Conservation (phyloP, 2,329 filamentous ascomycete genomes). For the Phialophora chinensis region DNA sequence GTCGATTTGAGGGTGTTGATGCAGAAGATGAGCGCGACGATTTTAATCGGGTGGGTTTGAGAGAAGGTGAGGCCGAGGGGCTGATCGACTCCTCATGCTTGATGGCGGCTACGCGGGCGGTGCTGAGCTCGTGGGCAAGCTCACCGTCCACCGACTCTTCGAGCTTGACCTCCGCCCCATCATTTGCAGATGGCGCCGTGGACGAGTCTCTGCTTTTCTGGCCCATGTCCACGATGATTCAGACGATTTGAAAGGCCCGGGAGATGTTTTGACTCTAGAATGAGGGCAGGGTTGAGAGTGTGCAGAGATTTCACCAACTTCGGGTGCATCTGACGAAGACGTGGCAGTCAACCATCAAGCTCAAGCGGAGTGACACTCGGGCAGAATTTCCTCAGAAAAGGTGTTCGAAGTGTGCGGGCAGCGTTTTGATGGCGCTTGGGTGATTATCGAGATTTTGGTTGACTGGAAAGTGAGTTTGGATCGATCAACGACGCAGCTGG, state of each 20-base stretch:
- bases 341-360: constrained; percentile 22
- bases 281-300: constrained; percentile 22
- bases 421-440: neutral
- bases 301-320: constrained; percentile 32
- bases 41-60: constrained; percentile 31
- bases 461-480: neutral
- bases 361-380: constrained; percentile 3
- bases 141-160: constrained; percentile 32
- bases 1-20: constrained; percentile 30
- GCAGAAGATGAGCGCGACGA: constrained; percentile 36
- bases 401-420: neutral
- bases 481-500: constrained; percentile 5
- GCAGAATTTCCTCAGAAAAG: neutral
- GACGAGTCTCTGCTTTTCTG: constrained; percentile 24
- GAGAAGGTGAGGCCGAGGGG: constrained; percentile 34
- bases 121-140: constrained; percentile 31
- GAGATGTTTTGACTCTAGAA: constrained; percentile 20
- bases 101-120: constrained; percentile 31
- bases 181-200: constrained; percentile 27
- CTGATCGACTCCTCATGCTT: constrained; percentile 34
- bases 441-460: neutral
- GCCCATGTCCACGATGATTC: constrained; percentile 29
- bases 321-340: constrained; percentile 21
- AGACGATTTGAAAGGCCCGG: constrained; percentile 11
- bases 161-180: constrained; percentile 36